Evolutionary conservation across 2,329 filamentous ascomycete species (phyloP), one percentile per base, ranked within the genome.

Genomic region (Alternaria tenuissima): DNA sequence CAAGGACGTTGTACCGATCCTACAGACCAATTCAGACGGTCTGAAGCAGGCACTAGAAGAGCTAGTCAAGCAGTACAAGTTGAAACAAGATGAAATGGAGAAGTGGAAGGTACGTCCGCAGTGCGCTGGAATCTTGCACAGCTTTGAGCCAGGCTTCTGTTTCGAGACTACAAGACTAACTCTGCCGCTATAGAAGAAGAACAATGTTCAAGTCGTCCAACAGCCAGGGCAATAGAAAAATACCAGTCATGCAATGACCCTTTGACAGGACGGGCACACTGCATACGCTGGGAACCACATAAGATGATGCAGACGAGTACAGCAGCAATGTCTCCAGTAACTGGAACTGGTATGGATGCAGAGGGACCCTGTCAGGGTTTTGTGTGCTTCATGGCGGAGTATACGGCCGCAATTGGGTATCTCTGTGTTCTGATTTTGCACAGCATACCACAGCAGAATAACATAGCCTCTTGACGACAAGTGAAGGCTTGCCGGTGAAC

Each of bases 11-110:
- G 85, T 96, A 56, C 95, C 95, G 6, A 91, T 93, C 26, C 85
- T 99, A 62, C 90, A 93, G 82, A 98, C 93, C 20, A 98, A 99
- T 78, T 91, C 93, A 26, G 94, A 98, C 65, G 94, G 95, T 2
- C 78, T 99, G 76, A 95, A 91, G 81, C 96, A 97, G 81, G 93
- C 98, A 30, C 84, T 98, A 56, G 94, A 97, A 65, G 94, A 97
- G 78, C 82, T 99, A 65, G 87, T 98, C 68, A 97, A 97, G 86
- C 93, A 97, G 81, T 98, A 98, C 85, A 96, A 96, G 84, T 82
- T 85, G 32, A 96, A 97, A 81, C 94, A 99, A 79, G 89, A 93
- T 42, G 95, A 99, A 76, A 87, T 99, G 84, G 94, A 99, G 78
- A 94, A 90, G 80, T 99, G 95, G 95, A 99, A 99, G 92, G 94